These are phyloP conservation scores for Wickerhamiella bombiphila DNA, from an alignment of 805 yeast species.

Conservation along the genomic window DNA sequence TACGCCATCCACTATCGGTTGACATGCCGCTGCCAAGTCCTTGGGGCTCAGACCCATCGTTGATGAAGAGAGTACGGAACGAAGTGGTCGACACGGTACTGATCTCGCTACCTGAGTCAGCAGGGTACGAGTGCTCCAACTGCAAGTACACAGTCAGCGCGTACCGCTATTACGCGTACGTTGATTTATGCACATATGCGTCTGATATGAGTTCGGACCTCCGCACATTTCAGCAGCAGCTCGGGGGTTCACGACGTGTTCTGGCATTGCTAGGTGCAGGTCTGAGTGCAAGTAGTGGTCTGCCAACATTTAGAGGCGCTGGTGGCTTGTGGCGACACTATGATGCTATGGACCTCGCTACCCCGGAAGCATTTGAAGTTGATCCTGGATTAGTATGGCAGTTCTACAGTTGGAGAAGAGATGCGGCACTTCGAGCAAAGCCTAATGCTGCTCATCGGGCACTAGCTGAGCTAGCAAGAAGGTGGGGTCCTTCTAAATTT, in stretches of 20 bases:
- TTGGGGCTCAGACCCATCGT: neutral
- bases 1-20: slow-evolving; percentile 22
- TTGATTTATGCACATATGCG: neutral
- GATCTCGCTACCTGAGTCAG: neutral
- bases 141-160: no score
- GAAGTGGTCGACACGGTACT: no score
- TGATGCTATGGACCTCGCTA: slow-evolving; percentile 71
- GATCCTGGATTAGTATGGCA: slow-evolving; percentile 89
- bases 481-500: slow-evolving; percentile 26
- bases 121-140: neutral
- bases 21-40: neutral
- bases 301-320: slow-evolving; percentile 57
- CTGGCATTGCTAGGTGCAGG: slow-evolving; percentile 65
- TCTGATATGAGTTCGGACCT: slow-evolving; percentile 13
- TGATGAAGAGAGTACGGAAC: no score
- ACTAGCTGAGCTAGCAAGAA: slow-evolving; percentile 42
- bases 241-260: slow-evolving; percentile 22
- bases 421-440: slow-evolving; percentile 43
- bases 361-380: slow-evolving; percentile 74
- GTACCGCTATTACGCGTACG: no score
- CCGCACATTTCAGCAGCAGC: slow-evolving; percentile 23
- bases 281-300: slow-evolving; percentile 59
- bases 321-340: slow-evolving; percentile 67
- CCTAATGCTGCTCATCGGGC: slow-evolving; percentile 69
- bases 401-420: slow-evolving; percentile 59